Conservation (phyloP, 2,329 filamentous ascomycete genomes). For the Diaporthe sp. region DNA sequence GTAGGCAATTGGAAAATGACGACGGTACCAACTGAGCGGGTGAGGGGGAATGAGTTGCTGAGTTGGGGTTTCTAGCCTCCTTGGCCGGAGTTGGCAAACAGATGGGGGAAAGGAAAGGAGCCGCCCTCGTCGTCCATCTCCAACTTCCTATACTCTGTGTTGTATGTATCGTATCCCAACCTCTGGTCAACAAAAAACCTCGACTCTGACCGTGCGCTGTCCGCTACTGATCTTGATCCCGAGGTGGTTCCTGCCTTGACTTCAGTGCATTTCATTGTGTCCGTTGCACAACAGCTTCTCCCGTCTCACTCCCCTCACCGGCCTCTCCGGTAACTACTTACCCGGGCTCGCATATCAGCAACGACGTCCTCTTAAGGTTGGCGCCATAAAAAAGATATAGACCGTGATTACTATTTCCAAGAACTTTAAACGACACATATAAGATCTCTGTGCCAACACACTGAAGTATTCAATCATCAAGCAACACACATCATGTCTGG, state of each 20-base stretch:
- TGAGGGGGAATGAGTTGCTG: background rate
- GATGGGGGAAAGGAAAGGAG: background rate
- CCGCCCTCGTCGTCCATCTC: background rate
- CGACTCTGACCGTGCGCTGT: background rate
- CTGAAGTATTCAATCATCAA: no score
- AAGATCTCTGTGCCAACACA: background rate
- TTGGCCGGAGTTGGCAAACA: background rate
- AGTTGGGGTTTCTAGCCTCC: slow-evolving; percentile 1
- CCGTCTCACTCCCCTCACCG: background rate
- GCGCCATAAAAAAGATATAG: background rate
- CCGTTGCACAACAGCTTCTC: background rate
- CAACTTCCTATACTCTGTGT: background rate
- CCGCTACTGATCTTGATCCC: background rate
- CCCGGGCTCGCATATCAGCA: background rate
- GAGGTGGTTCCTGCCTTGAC: no score
- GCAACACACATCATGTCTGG: slow-evolving; percentile 65
- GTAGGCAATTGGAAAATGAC: background rate
- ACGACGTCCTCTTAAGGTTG: background rate
- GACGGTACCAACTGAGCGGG: background rate
- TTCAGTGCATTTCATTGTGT: background rate
- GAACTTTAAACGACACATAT: background rate
- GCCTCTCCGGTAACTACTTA: background rate
- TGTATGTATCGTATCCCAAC: background rate
- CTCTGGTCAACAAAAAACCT: background rate
- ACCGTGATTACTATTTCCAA: background rate